Evolutionary conservation across 164 flowering plant genomes (phyloP).

Genomic region (Protea cynaroides): DNA sequence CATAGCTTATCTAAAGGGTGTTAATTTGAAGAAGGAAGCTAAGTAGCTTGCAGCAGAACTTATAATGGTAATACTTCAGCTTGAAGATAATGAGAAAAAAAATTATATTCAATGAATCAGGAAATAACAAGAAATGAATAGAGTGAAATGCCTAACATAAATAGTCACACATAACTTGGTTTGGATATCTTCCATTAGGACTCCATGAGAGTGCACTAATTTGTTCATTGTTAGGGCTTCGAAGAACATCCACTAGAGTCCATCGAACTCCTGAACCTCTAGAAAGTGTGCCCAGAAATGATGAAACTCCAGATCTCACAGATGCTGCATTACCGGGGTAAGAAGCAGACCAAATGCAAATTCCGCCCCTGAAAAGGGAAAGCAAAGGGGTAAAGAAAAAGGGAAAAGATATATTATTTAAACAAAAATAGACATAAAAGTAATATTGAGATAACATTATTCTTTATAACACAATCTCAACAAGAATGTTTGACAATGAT

Average conservation of each 20-base stretch:
- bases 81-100: neutral
- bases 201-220: constrained; percentile 90
- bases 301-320: constrained; percentile 69
- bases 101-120: neutral
- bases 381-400: neutral
- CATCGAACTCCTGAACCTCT: constrained; percentile 80
- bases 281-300: constrained; percentile 54
- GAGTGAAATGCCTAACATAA: neutral
- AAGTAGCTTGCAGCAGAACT: too few relatives aligned
- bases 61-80: neutral
- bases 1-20: too few relatives aligned
- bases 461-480: neutral
- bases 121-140: constrained; percentile 3
- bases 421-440: neutral
- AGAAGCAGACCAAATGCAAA: constrained; percentile 95
- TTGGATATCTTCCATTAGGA: constrained; percentile 97
- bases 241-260: constrained; percentile 84
- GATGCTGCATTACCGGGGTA: constrained; percentile 82
- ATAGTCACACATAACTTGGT: constrained; percentile 3
- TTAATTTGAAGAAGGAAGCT: too few relatives aligned
- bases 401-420: too few relatives aligned
- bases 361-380: constrained; percentile 69
- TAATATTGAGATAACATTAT: neutral
- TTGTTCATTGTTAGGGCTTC: constrained; percentile 52
- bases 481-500: neutral